Base-by-base conservation (phyloP, 2,329 filamentous ascomycete genomes). In the Verruconis gallopava region DNA sequence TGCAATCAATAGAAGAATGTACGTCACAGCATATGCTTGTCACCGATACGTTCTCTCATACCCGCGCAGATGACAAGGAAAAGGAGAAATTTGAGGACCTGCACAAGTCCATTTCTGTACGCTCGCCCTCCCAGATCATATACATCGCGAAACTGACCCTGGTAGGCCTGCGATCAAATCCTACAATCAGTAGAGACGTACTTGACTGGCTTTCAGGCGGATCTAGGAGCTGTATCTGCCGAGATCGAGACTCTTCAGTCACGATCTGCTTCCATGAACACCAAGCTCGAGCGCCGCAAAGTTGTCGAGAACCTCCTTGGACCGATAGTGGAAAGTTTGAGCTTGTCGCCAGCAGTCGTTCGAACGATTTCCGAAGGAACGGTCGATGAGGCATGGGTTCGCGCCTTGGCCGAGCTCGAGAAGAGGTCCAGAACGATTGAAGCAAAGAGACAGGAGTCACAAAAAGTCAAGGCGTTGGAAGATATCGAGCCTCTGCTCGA, bases 221-320 rank as follows among this genome's bases (percentile, higher is more conserved):
- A 98, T 59, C 74, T 98, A 9, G 89, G 85, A 5, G 75, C 78
- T 12, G 91, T 98, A 11, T 95, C 91, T 1, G 81, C 86, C 4
- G 91, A 98, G 57, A 98, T 98, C 40, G 91, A 98, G 62, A 86
- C 79, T 2, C 65, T 98, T 32, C 91, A 98, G 63, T 79, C 81
- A 40, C 77, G 91, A 37, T 98, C 91, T 0, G 74, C 80, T 9
- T 77, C 81, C 5, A 63, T 98, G 45, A 95, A 85, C 51, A 77
- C 83, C 25, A 79, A 86, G 53, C 67, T 98, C 21, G 82, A 93
- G 50, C 95, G 95, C 55, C 75, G 93, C 25, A 88, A 82, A 57
- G 78, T 82, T 13, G 85, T 96, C 3, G 91, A 96, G 62, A 88
- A 84, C 59, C 72, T 85, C 1, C 67, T 98, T 20, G 85, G 81